These are phyloP conservation scores for Hortiboletus flavorubellus DNA, from an alignment of 768 basidiomycete species.

Conservation along the genomic window DNA sequence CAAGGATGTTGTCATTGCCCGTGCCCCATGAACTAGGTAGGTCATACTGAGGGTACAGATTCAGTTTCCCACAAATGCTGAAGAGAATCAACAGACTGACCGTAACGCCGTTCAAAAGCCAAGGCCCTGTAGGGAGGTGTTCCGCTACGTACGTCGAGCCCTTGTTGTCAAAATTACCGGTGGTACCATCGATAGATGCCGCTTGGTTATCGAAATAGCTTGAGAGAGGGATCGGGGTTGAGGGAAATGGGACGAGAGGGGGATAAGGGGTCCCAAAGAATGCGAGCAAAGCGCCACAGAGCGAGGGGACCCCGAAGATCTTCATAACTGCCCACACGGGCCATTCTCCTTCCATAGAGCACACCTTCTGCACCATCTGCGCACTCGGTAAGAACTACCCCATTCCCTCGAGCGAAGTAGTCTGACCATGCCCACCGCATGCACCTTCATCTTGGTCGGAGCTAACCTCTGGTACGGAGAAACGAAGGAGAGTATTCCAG, in stretches of 20 bases:
- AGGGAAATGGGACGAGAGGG: constrained; percentile 30
- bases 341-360: constrained; percentile 10
- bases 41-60: constrained; percentile 35
- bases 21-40: constrained; percentile 42
- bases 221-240: constrained; percentile 28
- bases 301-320: constrained; percentile 18
- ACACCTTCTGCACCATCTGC: constrained; percentile 12
- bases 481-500: neutral
- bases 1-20: constrained; percentile 43
- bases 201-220: constrained; percentile 42
- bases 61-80: neutral
- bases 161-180: constrained; percentile 38
- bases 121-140: constrained; percentile 39
- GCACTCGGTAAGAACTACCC: neutral
- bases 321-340: constrained; percentile 8
- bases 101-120: constrained; percentile 38
- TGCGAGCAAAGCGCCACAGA: constrained; percentile 22
- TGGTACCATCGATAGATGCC: constrained; percentile 37
- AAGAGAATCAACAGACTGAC: constrained; percentile 21
- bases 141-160: constrained; percentile 41
- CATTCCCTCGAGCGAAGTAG: neutral
- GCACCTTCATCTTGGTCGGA: neutral
- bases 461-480: neutral
- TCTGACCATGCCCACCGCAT: constrained; percentile 15
- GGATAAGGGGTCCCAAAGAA: constrained; percentile 12